A percentile compares a stretch with the other conserved stretches of the same genome.
phyloP scores from a whole-genome alignment of 2,329 filamentous ascomycete species.

The Exophiala sp. region DNA sequence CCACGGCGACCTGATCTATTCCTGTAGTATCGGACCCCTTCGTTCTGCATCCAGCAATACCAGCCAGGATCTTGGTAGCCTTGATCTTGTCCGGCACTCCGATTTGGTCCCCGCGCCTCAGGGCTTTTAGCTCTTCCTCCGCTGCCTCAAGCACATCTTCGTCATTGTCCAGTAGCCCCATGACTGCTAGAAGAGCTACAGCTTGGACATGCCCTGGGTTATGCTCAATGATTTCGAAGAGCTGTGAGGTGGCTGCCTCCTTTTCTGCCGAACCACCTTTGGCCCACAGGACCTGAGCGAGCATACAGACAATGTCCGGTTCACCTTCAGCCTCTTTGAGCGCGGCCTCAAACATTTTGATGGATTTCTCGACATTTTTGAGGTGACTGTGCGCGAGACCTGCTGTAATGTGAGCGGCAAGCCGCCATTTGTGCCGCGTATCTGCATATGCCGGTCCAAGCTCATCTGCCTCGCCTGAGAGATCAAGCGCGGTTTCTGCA shows the following conservation, averaged over 20 bases:
- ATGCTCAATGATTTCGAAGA: slow-evolving; percentile 75
- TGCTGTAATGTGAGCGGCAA: slow-evolving; percentile 81
- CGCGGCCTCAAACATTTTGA: slow-evolving; percentile 75
- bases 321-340: slow-evolving; percentile 66
- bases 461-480: slow-evolving; percentile 66
- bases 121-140: slow-evolving; percentile 66
- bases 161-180: slow-evolving; percentile 78
- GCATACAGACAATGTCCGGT: slow-evolving; percentile 79
- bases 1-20: slow-evolving; percentile 47
- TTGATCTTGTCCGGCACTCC: slow-evolving; percentile 61
- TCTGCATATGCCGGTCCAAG: slow-evolving; percentile 61
- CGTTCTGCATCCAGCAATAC: slow-evolving; percentile 61
- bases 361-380: slow-evolving; percentile 63
- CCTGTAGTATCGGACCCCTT: slow-evolving; percentile 36
- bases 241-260: slow-evolving; percentile 69
- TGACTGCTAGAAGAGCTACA: slow-evolving; percentile 75
- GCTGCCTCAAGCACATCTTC: slow-evolving; percentile 77
- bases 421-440: slow-evolving; percentile 64
- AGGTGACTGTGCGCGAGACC: slow-evolving; percentile 78
- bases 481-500: slow-evolving; percentile 73
- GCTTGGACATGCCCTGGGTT: slow-evolving; percentile 74
- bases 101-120: slow-evolving; percentile 66
- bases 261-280: slow-evolving; percentile 72
- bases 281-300: slow-evolving; percentile 92
- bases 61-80: slow-evolving; percentile 72